These are phyloP conservation scores for Oryza longistaminata DNA, from an alignment of 176 grass and related monocot genomes.

Conservation along the genomic window DNA sequence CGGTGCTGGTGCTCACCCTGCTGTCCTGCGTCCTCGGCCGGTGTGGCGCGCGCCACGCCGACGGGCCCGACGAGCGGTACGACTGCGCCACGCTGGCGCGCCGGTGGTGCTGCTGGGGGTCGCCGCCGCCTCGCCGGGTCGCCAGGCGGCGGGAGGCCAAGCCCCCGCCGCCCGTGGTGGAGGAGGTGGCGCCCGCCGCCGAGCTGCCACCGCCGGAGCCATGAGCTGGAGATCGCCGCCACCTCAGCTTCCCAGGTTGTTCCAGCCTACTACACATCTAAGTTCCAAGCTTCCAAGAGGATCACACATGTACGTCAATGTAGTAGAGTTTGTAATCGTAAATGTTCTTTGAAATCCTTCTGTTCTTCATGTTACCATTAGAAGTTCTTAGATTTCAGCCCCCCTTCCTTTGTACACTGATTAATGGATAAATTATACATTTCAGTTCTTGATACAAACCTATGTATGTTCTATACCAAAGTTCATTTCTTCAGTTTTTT, in stretches of 20 bases:
- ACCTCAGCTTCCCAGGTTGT: constrained; percentile 25
- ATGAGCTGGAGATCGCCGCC: constrained; percentile 32
- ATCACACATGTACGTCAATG: not conserved
- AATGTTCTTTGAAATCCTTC: not conserved
- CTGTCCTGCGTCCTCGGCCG: constrained; percentile 80
- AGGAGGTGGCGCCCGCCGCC: constrained; percentile 19
- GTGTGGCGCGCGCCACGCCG: constrained; percentile 43
- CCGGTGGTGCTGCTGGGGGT: constrained; percentile 42
- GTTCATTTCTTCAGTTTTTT: not conserved
- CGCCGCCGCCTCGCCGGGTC: constrained; percentile 7
- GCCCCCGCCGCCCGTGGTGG: not conserved
- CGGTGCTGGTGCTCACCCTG: constrained; percentile 61
- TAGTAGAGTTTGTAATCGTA: not conserved
- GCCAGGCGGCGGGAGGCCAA: constrained; percentile 47
- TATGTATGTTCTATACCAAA: not conserved
- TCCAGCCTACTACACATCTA: not conserved
- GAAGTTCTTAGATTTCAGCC: not conserved
- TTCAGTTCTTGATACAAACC: not conserved
- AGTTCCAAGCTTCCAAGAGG: not conserved
- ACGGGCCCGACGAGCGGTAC: constrained; percentile 65
- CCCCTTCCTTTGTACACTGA: not conserved
- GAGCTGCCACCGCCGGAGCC: constrained; percentile 52
- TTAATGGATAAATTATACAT: not conserved
- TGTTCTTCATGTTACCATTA: constrained; percentile 1
- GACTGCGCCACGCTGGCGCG: constrained; percentile 55